Conservation (phyloP, 768 basidiomycete species). For the Boletus pseudopeckii region DNA sequence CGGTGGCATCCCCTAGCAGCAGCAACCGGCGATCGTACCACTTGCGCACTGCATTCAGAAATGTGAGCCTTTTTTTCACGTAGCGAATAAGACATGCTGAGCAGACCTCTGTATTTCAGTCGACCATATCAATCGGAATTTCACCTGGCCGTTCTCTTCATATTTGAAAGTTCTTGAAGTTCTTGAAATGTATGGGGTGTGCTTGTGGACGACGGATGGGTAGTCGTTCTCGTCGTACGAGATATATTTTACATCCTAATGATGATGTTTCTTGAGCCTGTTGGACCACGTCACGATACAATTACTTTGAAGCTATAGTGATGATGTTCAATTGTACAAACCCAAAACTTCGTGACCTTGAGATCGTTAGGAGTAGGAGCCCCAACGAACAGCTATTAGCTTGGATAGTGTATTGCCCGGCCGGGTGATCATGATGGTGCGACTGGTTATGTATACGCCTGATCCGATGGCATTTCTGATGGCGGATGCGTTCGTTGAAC, state of each 20-base stretch:
- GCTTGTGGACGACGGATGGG: not conserved
- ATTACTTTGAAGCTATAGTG: too few relatives aligned
- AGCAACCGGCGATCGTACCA: not conserved
- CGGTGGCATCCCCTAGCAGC: not conserved
- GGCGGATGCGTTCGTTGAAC: too few relatives aligned
- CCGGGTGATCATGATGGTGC: too few relatives aligned
- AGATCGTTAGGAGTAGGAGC: too few relatives aligned
- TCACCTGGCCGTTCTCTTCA: not conserved
- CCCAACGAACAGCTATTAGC: too few relatives aligned
- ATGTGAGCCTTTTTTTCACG: not conserved
- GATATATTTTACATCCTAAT: too few relatives aligned
- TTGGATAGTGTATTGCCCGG: too few relatives aligned
- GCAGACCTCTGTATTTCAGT: not conserved
- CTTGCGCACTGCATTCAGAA: not conserved
- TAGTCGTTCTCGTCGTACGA: not conserved
- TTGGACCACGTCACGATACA: too few relatives aligned
- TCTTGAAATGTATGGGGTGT: not conserved
- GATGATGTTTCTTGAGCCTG: not conserved
- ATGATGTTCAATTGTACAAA: too few relatives aligned
- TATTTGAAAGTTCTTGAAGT: not conserved
- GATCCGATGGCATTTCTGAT: too few relatives aligned
- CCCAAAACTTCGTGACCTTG: too few relatives aligned
- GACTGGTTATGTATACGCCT: too few relatives aligned
- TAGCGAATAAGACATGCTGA: not conserved
- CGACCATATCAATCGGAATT: not conserved